Evolutionary conservation across 164 flowering plant species (phyloP).

Genomic region (Chloranthus sessilifolius): DNA sequence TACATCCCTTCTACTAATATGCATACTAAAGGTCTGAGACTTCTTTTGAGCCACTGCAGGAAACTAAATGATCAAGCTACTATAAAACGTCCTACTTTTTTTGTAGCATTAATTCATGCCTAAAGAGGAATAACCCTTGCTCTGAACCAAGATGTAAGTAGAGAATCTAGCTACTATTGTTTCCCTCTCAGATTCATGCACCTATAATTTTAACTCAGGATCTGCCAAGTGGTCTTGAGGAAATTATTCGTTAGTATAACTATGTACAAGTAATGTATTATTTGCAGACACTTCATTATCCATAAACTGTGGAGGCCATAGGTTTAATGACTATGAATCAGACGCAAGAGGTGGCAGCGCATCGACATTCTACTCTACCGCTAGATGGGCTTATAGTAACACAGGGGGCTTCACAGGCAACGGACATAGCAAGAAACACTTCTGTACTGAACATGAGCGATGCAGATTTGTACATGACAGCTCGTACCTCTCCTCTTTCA

Average conservation of each 20-base stretch:
- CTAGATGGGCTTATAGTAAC: constrained; percentile 12
- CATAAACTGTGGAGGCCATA: constrained; percentile 52
- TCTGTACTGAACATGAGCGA: constrained; percentile 2
- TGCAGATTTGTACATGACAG: constrained; percentile 9
- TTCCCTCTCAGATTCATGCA: no score
- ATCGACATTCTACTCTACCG: constrained; percentile 26
- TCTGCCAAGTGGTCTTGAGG: no score
- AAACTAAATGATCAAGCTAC: not conserved
- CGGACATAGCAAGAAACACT: not conserved
- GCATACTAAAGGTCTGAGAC: not conserved
- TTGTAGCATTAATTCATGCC: constrained; percentile 19
- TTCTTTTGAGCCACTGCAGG: not conserved
- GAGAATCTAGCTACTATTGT: no score
- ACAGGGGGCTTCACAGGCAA: constrained; percentile 8
- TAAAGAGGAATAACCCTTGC: constrained; percentile 26
- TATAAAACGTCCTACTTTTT: not conserved
- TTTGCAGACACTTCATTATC: constrained; percentile 27
- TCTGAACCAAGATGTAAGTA: constrained; percentile 33
- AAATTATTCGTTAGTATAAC: no score
- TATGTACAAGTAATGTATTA: no score
- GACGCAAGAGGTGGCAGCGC: constrained; percentile 36
- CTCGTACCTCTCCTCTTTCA: constrained; percentile 7
- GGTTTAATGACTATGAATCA: no score
- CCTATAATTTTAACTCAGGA: no score
- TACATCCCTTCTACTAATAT: not conserved